phyloP scores from a whole-genome alignment of 2,329 filamentous ascomycete species.

The Verticillium longisporum region DNA sequence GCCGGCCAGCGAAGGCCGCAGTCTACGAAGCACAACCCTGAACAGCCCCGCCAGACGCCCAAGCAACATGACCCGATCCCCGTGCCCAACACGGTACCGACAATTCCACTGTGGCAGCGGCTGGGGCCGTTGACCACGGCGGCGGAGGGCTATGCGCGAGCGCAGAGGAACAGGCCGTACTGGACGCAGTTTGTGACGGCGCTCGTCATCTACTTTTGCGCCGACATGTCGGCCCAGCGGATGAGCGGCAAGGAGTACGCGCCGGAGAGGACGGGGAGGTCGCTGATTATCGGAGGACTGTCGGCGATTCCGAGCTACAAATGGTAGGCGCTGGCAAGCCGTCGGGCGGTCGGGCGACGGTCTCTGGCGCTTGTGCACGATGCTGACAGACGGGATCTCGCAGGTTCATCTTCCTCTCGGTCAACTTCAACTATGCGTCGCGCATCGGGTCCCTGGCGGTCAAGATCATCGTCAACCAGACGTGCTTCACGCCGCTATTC shows the following conservation, averaged over 20 bases:
- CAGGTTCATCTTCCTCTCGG: slow-evolving; percentile 74
- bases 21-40: slow-evolving; percentile 13
- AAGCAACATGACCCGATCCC: slow-evolving; percentile 28
- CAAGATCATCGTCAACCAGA: slow-evolving; percentile 77
- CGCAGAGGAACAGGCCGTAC: slow-evolving; percentile 67
- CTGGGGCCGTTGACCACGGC: slow-evolving; percentile 49
- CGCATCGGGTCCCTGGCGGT: slow-evolving; percentile 62
- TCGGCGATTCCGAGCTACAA: slow-evolving; percentile 72
- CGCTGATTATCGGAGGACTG: slow-evolving; percentile 66
- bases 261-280: slow-evolving; percentile 59
- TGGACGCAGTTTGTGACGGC: slow-evolving; percentile 72
- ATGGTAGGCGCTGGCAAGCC: slow-evolving; percentile 51
- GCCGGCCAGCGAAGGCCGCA: slow-evolving; percentile 13
- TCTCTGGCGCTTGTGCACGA: not conserved
- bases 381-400: not conserved
- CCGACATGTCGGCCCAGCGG: slow-evolving; percentile 71
- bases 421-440: slow-evolving; percentile 78
- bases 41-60: slow-evolving; percentile 5
- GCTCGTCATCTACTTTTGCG: slow-evolving; percentile 70
- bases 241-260: slow-evolving; percentile 61
- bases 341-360: not conserved
- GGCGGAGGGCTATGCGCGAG: slow-evolving; percentile 57
- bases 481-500: slow-evolving; percentile 74
- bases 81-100: slow-evolving; percentile 32
- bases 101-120: slow-evolving; percentile 46